These are phyloP conservation scores for Pythium brachiatum DNA, from an alignment of 352 stramenopile genomes.

Conservation along the genomic window DNA sequence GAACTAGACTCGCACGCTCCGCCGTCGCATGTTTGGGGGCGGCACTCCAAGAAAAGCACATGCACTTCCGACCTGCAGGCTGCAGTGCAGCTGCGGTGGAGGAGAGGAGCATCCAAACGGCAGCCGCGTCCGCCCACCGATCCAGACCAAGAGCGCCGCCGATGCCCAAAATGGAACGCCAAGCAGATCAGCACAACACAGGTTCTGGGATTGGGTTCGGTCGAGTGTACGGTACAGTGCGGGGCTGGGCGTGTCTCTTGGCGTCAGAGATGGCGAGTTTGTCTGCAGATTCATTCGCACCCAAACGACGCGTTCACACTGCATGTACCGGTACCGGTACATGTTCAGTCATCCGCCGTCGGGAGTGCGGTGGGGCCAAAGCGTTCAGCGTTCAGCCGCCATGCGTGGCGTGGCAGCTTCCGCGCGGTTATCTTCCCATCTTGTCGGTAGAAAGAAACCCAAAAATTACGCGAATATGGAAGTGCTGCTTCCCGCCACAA, in stretches of 20 bases:
- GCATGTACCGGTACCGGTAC: no score
- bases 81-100: not conserved
- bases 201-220: not conserved
- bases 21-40: slow-evolving; percentile 5
- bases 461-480: not conserved
- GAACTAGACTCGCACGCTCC: slow-evolving; percentile 1
- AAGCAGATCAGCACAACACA: not conserved
- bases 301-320: not conserved
- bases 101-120: not conserved
- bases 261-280: not conserved
- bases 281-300: not conserved
- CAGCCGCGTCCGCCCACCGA: not conserved
- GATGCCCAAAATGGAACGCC: not conserved
- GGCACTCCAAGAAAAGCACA: not conserved
- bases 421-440: not conserved
- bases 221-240: not conserved
- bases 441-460: not conserved
- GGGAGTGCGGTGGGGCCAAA: not conserved
- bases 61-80: not conserved
- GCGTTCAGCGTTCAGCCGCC: no score
- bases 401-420: not conserved
- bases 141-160: not conserved
- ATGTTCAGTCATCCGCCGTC: not conserved
- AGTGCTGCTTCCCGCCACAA: not conserved
- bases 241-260: not conserved